Base-by-base conservation (phyloP, 805 yeast genomes). In the Pichia occidentalis region DNA sequence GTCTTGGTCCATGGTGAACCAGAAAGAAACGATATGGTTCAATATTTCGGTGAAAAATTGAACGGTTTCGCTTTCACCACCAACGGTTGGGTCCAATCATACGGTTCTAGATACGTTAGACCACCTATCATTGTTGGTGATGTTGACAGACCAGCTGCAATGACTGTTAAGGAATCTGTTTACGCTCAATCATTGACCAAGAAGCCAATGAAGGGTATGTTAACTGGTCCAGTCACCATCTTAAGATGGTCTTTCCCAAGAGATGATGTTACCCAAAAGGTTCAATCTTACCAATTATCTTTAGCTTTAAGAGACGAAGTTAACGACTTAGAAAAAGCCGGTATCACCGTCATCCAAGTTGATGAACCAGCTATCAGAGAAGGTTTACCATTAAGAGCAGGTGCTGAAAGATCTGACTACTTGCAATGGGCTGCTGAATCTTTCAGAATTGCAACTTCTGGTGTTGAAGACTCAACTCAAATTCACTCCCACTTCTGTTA, bases 171-270 rank as follows among this genome's bases (percentile, higher is more conserved):
- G 77, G 98, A 92, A 77, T 88, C 97, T 48, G 95, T 92, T 61
- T 92, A 86, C 71, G 98, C 98, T 58, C 98, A 92, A 77, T 84
- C 95, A 49, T 70, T 92, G 65, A 87, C 97, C 61, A 69, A 77
- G 59, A 85, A 84, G 75, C 96, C 97, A 64, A 85, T 92, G 79
- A 92, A 92, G 80, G 98, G 98, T 85, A 92, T 92, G 98, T 82
- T 92, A 67, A 88, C 98, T 64, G 98, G 98, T 72, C 98, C 98
- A 67, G 92, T 92, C 60, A 92, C 98, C 64, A 86, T 95, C 72
- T 82, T 92, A 68, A 85, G 98, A 80, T 92, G 98, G 98, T 92
- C 98, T 57, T 92, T 92, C 97, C 98, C 98, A 75, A 86, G 98
- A 83, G 90, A 88, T 65, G 98, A 92, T 61, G 83, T 90, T 54